phyloP scores from a whole-genome alignment of 2,329 filamentous ascomycete species.

The Xylariaceae sp. region DNA sequence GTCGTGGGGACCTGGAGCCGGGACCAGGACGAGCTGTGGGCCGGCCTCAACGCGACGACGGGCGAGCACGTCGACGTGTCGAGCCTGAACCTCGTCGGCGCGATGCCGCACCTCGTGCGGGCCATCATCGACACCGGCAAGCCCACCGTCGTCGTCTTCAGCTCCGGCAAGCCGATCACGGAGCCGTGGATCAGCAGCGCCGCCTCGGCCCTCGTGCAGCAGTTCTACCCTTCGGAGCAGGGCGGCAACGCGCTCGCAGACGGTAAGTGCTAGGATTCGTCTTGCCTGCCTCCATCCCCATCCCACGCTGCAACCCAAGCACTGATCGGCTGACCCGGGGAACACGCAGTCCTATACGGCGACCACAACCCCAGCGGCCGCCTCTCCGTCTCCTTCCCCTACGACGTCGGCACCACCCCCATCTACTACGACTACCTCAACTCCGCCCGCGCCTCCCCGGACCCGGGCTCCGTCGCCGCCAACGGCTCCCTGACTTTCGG shows the following conservation, averaged over 20 bases:
- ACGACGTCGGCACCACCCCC: conserved; percentile 62
- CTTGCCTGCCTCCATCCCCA: too few species aligned
- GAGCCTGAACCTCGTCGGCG: conserved; percentile 62
- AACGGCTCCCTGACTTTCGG: conserved; percentile 63
- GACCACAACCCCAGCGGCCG: conserved; percentile 62
- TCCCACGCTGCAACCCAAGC: too few species aligned
- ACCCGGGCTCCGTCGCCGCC: conserved; percentile 47
- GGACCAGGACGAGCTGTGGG: conserved; percentile 69
- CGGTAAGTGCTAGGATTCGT: too few species aligned
- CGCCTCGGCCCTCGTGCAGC: conserved; percentile 64
- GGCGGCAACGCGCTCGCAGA: conserved; percentile 64
- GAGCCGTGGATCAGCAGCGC: conserved; percentile 67
- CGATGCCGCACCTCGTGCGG: conserved; percentile 61
- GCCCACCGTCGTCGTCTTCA: conserved; percentile 64
- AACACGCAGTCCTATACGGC: conserved; percentile 63
- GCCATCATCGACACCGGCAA: conserved; percentile 64
- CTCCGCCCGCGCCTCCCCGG: conserved; percentile 51
- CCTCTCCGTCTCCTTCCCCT: conserved; percentile 63
- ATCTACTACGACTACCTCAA: conserved; percentile 71
- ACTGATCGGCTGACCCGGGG: too few species aligned
- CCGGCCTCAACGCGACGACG: conserved; percentile 67
- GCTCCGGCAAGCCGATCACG: conserved; percentile 67
- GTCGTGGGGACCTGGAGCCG: conserved; percentile 73
- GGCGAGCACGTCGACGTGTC: conserved; percentile 69
- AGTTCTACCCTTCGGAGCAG: conserved; percentile 71